Conservation (phyloP, 2,329 filamentous ascomycete species). For the Penicillium sp. region DNA sequence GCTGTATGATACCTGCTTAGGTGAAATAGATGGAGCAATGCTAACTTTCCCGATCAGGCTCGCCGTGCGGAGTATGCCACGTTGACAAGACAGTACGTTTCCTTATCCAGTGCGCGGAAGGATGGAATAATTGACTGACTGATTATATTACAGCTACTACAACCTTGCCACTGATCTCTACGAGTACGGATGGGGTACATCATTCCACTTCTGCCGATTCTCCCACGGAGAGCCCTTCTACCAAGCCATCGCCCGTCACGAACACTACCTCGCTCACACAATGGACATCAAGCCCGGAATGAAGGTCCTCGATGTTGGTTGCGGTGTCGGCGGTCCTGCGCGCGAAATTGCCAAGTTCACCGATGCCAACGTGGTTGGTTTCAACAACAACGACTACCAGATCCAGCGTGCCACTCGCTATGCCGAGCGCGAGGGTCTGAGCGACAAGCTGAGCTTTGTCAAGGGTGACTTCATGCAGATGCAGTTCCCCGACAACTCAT, state of each 20-base stretch:
- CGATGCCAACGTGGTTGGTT: conserved; percentile 82
- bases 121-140: conserved; percentile 1
- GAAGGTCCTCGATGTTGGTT: conserved; percentile 93
- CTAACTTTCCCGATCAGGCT: conserved; percentile 55
- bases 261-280: conserved; percentile 93
- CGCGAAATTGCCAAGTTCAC: conserved; percentile 97
- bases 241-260: conserved; percentile 92
- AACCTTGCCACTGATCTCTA: conserved; percentile 95
- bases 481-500: conserved; percentile 87
- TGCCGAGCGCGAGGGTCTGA: conserved; percentile 78
- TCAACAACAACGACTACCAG: conserved; percentile 99
- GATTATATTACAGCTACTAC: conserved; percentile 71
- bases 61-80: conserved; percentile 89
- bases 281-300: conserved; percentile 86
- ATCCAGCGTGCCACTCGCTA: conserved; percentile 91
- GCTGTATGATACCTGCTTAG: conserved; percentile 60
- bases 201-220: conserved; percentile 98
- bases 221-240: conserved; percentile 83
- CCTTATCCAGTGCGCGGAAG: neutral
- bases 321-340: conserved; percentile 93
- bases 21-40: neutral
- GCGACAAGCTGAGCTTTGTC: conserved; percentile 79
- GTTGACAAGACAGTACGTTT: conserved; percentile 82
- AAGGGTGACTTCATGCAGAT: conserved; percentile 99
- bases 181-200: conserved; percentile 95